Conservation (phyloP, 83 land plant genomes). For the Diphasiastrum complanatum region DNA sequence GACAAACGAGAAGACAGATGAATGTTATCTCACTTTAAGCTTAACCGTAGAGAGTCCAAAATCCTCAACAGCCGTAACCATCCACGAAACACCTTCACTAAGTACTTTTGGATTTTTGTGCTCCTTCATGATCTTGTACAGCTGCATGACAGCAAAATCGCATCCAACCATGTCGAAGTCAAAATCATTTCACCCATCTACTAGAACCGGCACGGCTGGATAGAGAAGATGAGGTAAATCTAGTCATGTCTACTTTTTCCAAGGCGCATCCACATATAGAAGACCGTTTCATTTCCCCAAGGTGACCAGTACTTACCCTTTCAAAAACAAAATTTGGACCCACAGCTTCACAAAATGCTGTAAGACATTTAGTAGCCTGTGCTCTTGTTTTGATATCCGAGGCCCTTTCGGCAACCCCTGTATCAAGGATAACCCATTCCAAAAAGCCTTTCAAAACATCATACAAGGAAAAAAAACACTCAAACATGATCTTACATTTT, state of each 20-base stretch:
- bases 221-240: too few species aligned
- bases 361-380: slow-evolving; percentile 90
- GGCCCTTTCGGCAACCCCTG: slow-evolving; percentile 81
- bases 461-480: too few species aligned
- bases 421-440: too few species aligned
- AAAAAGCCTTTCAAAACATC: too few species aligned
- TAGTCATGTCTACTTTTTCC: too few species aligned
- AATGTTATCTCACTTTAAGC: slow-evolving; percentile 80
- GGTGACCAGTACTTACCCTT: slow-evolving; percentile 43
- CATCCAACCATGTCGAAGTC: background rate
- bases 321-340: slow-evolving; percentile 93
- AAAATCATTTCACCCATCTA: slow-evolving; percentile 2
- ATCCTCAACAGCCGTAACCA: slow-evolving; percentile 87
- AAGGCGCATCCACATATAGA: too few species aligned
- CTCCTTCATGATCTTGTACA: slow-evolving; percentile 93
- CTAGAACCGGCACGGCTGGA: too few species aligned
- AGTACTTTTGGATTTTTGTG: slow-evolving; percentile 99
- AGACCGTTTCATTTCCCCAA: background rate
- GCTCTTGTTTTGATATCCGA: slow-evolving; percentile 87
- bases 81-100: slow-evolving; percentile 88
- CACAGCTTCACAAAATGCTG: slow-evolving; percentile 91
- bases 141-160: slow-evolving; percentile 31
- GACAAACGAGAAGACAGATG: too few species aligned
- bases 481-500: too few species aligned
- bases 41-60: slow-evolving; percentile 79